Evolutionary conservation across 345 rosid species (phyloP).

Genomic region (Gynandropsis gynandra): DNA sequence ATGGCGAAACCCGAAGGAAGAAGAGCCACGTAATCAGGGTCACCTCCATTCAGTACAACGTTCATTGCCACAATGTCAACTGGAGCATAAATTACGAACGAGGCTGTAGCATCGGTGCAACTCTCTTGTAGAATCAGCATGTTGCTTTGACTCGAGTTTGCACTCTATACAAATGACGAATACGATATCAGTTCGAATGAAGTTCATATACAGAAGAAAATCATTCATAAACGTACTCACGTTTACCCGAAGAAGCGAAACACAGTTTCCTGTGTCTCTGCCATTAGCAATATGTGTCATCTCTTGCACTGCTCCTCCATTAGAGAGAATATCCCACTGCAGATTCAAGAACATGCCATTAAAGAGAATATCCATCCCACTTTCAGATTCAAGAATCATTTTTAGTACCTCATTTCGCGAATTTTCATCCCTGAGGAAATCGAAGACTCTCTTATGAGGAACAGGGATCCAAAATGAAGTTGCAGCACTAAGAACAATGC

Average conservation of each 20-base stretch:
- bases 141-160: conserved; percentile 72
- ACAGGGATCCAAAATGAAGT: conserved; percentile 97
- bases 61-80: conserved; percentile 71
- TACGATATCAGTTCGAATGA: too few relatives aligned
- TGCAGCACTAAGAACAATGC: conserved; percentile 92
- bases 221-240: conserved; percentile 36
- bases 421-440: conserved; percentile 87
- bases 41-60: conserved; percentile 64
- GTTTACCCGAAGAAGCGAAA: conserved; percentile 80
- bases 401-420: conserved; percentile 63
- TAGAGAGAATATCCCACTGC: conserved; percentile 97
- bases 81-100: conserved; percentile 66
- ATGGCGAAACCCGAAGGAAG: conserved; percentile 77
- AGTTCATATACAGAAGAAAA: too few relatives aligned
- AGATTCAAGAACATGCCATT: too few relatives aligned
- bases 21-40: conserved; percentile 62
- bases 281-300: conserved; percentile 96
- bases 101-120: conserved; percentile 50
- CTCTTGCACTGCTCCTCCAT: conserved; percentile 88
- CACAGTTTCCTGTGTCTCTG: conserved; percentile 83
- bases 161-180: conserved; percentile 32
- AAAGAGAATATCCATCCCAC: too few relatives aligned
- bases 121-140: conserved; percentile 76
- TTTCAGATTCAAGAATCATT: too few relatives aligned
- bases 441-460: conserved; percentile 62